Evolutionary conservation across 1,139 yeast genomes (phyloP).

Genomic region (Magnusiomyces sp.): DNA sequence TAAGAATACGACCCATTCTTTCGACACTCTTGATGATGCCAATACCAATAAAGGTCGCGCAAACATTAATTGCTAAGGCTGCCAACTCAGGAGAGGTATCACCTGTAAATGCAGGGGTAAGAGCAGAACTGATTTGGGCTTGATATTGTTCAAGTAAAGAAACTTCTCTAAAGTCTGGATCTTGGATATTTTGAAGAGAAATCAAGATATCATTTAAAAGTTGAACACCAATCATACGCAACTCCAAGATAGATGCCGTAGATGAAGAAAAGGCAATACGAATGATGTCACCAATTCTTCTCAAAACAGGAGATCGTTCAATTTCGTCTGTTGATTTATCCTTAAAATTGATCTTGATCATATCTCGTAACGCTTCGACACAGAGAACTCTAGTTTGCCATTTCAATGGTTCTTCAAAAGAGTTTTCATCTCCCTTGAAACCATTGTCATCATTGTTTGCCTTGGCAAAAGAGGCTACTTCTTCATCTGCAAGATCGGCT

Average conservation of each 20-base stretch:
- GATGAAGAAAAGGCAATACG: conserved; percentile 81
- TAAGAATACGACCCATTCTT: conserved; percentile 53
- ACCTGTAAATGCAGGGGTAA: conserved; percentile 77
- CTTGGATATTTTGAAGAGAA: conserved; percentile 46
- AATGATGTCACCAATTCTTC: conserved; percentile 60
- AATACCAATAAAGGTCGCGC: conserved; percentile 65
- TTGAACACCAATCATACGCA: conserved; percentile 59
- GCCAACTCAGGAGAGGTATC: conserved; percentile 71
- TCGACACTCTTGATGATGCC: conserved; percentile 42
- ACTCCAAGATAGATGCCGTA: conserved; percentile 54
- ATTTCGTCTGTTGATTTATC: conserved; percentile 33
- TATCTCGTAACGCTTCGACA: conserved; percentile 46
- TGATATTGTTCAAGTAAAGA: conserved; percentile 85
- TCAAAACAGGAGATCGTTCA: conserved; percentile 32
- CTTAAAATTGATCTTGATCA: conserved; percentile 41
- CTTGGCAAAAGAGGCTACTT: conserved; percentile 38
- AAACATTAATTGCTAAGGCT: conserved; percentile 67
- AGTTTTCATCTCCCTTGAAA: conserved; percentile 23
- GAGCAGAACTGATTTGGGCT: conserved; percentile 86
- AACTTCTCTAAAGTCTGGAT: conserved; percentile 64
- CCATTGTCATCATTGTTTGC: conserved; percentile 23
- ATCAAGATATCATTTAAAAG: conserved; percentile 53
- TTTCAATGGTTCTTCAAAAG: conserved; percentile 47
- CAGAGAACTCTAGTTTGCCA: conserved; percentile 66
- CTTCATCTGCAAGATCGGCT: conserved; percentile 35